These are phyloP conservation scores for Microbotryomycetes sp. DNA, from an alignment of 1,284 basidiomycete species.

Conservation along the genomic window DNA sequence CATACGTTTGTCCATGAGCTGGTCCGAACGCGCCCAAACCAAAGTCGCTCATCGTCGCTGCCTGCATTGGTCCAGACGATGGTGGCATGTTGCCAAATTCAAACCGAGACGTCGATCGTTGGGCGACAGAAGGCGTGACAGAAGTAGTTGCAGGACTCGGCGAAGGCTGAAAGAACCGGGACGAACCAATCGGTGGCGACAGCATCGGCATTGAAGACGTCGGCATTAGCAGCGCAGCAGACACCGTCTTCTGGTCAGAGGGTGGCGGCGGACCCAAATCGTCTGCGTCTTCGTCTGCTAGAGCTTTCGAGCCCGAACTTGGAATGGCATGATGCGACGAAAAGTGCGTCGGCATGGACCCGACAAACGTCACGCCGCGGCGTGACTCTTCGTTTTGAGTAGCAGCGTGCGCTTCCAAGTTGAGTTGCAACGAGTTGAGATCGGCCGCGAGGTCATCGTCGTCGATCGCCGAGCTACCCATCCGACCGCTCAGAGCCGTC, in stretches of 20 bases:
- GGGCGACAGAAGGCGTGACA: constrained; percentile 19
- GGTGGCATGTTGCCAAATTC: constrained; percentile 13
- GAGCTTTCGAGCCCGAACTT: not conserved
- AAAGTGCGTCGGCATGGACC: not conserved
- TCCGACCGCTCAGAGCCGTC: constrained; percentile 7
- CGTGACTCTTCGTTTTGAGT: constrained; percentile 1
- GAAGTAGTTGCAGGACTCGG: constrained; percentile 27
- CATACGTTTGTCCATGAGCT: too few relatives aligned
- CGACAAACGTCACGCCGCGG: not conserved
- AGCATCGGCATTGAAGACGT: not conserved
- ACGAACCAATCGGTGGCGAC: constrained; percentile 1
- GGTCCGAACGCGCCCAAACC: not conserved
- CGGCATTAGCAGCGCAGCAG: not conserved
- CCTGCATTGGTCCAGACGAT: not conserved
- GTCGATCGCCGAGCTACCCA: constrained; percentile 34
- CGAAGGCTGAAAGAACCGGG: constrained; percentile 24
- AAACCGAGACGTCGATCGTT: constrained; percentile 11
- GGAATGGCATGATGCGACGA: not conserved
- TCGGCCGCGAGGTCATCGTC: constrained; percentile 36
- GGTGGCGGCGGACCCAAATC: not conserved
- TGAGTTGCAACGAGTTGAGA: constrained; percentile 36
- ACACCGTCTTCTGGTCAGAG: not conserved
- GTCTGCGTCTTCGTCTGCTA: not conserved
- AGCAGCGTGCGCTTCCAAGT: constrained; percentile 35
- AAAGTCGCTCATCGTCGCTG: not conserved